A percentile compares a stretch with the other conserved stretches of the same genome.
These are phyloP conservation scores for Boletus coccyginus DNA, from an alignment of 768 basidiomycete species.

Conservation along the genomic window DNA sequence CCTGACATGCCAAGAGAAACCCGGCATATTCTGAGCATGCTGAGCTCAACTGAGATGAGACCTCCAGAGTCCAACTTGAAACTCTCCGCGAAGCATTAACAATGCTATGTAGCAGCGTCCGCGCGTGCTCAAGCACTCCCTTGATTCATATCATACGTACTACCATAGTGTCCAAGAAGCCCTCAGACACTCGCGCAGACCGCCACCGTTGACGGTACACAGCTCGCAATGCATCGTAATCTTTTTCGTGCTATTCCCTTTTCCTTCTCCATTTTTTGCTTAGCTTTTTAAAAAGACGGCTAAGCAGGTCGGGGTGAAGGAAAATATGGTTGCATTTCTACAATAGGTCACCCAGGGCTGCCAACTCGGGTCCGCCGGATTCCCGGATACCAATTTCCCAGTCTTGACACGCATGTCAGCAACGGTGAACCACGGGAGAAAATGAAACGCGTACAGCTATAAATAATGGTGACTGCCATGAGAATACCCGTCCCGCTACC, in stretches of 20 bases:
- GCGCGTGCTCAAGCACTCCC: neutral
- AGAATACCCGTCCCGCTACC: slow-evolving; percentile 95
- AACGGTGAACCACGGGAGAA: neutral
- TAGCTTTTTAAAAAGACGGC: slow-evolving; percentile 1
- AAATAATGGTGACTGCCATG: slow-evolving; percentile 98
- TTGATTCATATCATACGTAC: neutral
- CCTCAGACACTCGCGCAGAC: neutral
- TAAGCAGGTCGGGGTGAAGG: slow-evolving; percentile 1
- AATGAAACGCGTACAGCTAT: slow-evolving; percentile 49
- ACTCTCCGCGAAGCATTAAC: neutral
- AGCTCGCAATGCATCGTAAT: neutral
- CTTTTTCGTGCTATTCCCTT: slow-evolving; percentile 3
- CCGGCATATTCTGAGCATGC: no score
- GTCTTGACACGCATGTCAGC: slow-evolving; percentile 43
- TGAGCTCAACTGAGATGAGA: no score
- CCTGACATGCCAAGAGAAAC: no score
- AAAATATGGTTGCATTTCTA: slow-evolving; percentile 33
- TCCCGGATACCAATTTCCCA: slow-evolving; percentile 91
- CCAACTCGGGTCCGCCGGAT: slow-evolving; percentile 80
- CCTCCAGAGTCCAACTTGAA: no score
- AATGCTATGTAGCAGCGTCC: neutral
- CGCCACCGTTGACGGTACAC: neutral
- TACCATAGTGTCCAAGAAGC: neutral
- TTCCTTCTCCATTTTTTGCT: slow-evolving; percentile 3
- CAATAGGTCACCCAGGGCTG: slow-evolving; percentile 74